Base-by-base conservation (phyloP, 2,329 filamentous ascomycete genomes). In the Coleophoma eucalyptorum region DNA sequence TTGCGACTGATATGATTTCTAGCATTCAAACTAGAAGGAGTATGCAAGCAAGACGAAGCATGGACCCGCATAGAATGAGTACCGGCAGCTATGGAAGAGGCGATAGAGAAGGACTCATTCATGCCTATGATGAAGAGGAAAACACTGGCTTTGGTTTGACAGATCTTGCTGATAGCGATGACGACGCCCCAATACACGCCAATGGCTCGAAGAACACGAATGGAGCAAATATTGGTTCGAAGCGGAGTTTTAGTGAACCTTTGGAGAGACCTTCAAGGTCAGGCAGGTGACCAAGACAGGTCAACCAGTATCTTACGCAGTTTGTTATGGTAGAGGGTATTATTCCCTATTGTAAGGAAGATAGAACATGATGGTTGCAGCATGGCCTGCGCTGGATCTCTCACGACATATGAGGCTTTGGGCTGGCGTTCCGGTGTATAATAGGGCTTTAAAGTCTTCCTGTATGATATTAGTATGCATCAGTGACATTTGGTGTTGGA, bases 1-100 rank as follows among this genome's bases (percentile, higher is more conserved):
- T 92, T 4, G 94, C 93, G 12, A 97, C 92, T 13, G 94, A 99
- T 67, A 90, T 89, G 67, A 83, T 99, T 50, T 90, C 91, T 26
- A 89, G 89, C 57, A 81, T 96, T 58, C 89, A 94, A 64, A 97
- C 94, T 16, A 84, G 95, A 53, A 82, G 91, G 57, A 96, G 90
- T 65, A 97, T 99, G 90, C 94, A 97, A 67, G 79, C 87, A 6
- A 80, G 93, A 58, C 79, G 94, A 58, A 94, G 87, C 59, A 80
- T 84, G 13, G 78, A 81, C 43, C 72, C 71, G 31, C 74, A 76
- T 51, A 76, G 84, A 49, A 72, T 81, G 49, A 84, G 82, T 63
- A 85, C 83, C 62, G 82, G 83, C 64, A 81, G 81, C 51, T 78
- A 79, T 54, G 81, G 72, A 48, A 72, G 73, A 21, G 65, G 74